These are phyloP conservation scores for Phytophthora citricola DNA, from an alignment of 352 stramenopile species.

Conservation along the genomic window DNA sequence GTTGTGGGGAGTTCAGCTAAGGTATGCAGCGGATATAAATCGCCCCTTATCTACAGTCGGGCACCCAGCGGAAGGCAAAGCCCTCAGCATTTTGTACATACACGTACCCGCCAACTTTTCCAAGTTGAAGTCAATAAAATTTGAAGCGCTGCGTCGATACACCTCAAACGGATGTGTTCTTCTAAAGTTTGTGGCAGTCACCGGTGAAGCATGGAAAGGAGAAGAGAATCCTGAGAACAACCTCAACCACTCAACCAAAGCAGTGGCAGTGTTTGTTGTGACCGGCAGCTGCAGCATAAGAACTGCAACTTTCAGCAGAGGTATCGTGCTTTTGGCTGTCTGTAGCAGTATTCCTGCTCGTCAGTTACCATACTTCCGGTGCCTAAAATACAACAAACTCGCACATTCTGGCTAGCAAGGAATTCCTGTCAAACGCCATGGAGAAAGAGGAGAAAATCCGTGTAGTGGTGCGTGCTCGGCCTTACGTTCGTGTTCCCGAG, in stretches of 20 bases:
- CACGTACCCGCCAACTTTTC: constrained; percentile 12
- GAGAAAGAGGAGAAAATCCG: constrained; percentile 73
- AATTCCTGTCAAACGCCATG: constrained; percentile 25
- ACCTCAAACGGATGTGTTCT: not conserved
- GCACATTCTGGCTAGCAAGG: too few species aligned
- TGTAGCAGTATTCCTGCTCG: too few species aligned
- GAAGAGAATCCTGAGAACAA: not conserved
- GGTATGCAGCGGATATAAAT: constrained; percentile 22
- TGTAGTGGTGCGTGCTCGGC: constrained; percentile 69
- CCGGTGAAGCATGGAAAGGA: not conserved
- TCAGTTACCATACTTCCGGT: too few species aligned
- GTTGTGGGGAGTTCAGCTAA: constrained; percentile 22
- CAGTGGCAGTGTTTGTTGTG: too few species aligned
- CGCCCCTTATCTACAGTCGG: constrained; percentile 16
- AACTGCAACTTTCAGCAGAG: too few species aligned
- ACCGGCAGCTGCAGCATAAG: too few species aligned
- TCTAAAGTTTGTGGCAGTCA: too few species aligned
- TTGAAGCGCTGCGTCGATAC: not conserved
- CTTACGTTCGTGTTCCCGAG: constrained; percentile 9
- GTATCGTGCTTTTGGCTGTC: too few species aligned
- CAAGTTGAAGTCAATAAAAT: constrained; percentile 18
- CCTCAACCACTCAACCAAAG: too few species aligned
- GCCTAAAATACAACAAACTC: too few species aligned
- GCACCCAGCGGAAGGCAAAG: constrained; percentile 22
- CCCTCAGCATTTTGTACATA: constrained; percentile 32